phyloP scores from a whole-genome alignment of 495 filamentous ascomycete genomes.

The Hamigera avellanea region DNA sequence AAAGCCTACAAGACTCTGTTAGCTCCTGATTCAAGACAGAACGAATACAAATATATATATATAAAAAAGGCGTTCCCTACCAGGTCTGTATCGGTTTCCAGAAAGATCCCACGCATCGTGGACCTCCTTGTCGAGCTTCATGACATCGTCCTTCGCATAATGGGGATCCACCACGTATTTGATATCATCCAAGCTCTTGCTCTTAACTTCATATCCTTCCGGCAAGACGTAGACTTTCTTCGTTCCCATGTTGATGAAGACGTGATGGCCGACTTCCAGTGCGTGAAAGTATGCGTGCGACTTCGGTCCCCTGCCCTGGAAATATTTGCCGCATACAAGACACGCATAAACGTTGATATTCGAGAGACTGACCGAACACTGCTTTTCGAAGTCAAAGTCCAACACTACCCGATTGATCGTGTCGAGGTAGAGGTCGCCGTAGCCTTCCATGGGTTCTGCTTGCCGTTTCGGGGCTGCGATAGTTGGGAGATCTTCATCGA shows the following conservation, averaged over 20 bases:
- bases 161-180: slow-evolving; percentile 96
- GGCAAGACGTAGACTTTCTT: slow-evolving; percentile 94
- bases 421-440: slow-evolving; percentile 93
- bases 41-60: too few species aligned
- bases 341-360: slow-evolving; percentile 99
- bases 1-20: slow-evolving; percentile 44
- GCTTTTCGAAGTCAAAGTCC: slow-evolving; percentile 97
- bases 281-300: slow-evolving; percentile 97
- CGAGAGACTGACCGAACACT: slow-evolving; percentile 87
- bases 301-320: slow-evolving; percentile 84
- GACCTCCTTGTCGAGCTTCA: slow-evolving; percentile 66
- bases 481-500: slow-evolving; percentile 29
- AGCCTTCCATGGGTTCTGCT: slow-evolving; percentile 71
- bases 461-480: slow-evolving; percentile 46
- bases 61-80: slow-evolving; percentile 22
- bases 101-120: slow-evolving; percentile 65
- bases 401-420: slow-evolving; percentile 81
- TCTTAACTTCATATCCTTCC: slow-evolving; percentile 94
- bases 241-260: slow-evolving; percentile 92
- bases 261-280: slow-evolving; percentile 88
- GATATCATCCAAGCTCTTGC: slow-evolving; percentile 93
- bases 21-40: background rate
- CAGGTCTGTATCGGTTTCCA: slow-evolving; percentile 76
- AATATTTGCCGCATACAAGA: slow-evolving; percentile 95
- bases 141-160: slow-evolving; percentile 67